These are phyloP conservation scores for Wickerhamomyces sydowiorum DNA, from an alignment of 805 yeast species.

Conservation along the genomic window DNA sequence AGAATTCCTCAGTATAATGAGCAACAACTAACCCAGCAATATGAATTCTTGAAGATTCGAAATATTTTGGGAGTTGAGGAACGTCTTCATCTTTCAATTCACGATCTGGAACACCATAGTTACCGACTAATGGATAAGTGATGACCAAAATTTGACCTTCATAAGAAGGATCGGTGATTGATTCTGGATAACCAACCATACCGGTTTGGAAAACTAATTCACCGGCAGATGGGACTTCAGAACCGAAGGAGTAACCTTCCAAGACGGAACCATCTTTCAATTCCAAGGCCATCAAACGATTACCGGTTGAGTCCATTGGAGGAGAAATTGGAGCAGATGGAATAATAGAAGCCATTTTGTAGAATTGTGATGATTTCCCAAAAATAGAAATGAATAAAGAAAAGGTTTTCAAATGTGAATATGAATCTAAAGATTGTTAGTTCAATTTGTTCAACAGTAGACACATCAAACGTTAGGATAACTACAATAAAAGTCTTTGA, in stretches of 20 bases:
- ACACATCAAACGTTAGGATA: not conserved
- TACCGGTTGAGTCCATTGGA: conserved; percentile 78
- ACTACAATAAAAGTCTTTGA: not conserved
- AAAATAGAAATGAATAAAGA: not conserved
- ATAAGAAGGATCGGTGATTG: conserved; percentile 96
- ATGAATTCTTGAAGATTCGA: conserved; percentile 89
- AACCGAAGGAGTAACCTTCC: conserved; percentile 97
- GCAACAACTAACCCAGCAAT: conserved; percentile 96
- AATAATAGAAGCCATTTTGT: conserved; percentile 33
- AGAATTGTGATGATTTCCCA: conserved; percentile 20
- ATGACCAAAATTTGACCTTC: conserved; percentile 96
- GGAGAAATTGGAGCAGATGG: conserved; percentile 86
- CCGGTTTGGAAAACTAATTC: conserved; percentile 99
- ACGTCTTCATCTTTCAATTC: conserved; percentile 66
- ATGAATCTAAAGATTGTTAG: too few species aligned
- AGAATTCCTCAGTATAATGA: conserved; percentile 92
- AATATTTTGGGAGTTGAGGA: conserved; percentile 78
- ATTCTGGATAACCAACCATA: conserved; percentile 99
- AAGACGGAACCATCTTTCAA: conserved; percentile 79
- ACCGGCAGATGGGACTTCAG: conserved; percentile 84
- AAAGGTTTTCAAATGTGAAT: not conserved
- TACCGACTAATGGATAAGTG: conserved; percentile 95
- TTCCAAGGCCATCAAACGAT: conserved; percentile 81
- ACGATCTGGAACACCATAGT: conserved; percentile 98
- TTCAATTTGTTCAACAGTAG: not conserved